Evolutionary conservation across 1,284 basidiomycete genomes (phyloP).

Genomic region (Athelia sp.): DNA sequence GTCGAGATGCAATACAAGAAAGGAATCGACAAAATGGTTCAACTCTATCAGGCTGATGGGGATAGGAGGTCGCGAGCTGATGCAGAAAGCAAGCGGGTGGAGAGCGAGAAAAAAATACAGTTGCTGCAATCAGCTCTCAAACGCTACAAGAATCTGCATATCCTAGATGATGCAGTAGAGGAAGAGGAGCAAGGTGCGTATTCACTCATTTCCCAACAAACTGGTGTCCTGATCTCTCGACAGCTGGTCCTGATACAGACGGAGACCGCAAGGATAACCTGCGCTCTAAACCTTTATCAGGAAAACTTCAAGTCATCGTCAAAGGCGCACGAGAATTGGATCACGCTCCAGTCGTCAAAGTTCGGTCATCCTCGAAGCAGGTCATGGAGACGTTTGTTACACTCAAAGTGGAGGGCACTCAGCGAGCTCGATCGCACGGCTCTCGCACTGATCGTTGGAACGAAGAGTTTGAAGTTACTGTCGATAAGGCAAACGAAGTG

Average conservation of each 20-base stretch:
- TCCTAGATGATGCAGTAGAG: slow-evolving; percentile 86
- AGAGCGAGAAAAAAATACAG: slow-evolving; percentile 96
- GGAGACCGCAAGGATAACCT: slow-evolving; percentile 89
- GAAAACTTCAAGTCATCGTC: slow-evolving; percentile 87
- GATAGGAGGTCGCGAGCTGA: slow-evolving; percentile 92
- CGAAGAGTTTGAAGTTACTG: slow-evolving; percentile 93
- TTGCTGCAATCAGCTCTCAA: slow-evolving; percentile 89
- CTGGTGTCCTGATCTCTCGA: slow-evolving; percentile 8
- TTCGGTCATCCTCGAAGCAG: slow-evolving; percentile 75
- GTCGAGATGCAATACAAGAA: slow-evolving; percentile 98
- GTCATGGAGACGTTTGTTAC: slow-evolving; percentile 86
- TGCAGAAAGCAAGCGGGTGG: slow-evolving; percentile 90
- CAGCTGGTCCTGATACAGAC: slow-evolving; percentile 55
- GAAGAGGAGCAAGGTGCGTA: slow-evolving; percentile 66
- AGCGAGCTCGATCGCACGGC: slow-evolving; percentile 88
- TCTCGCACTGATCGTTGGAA: slow-evolving; percentile 96
- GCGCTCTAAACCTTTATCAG: slow-evolving; percentile 89
- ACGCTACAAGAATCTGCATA: slow-evolving; percentile 93
- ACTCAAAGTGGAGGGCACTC: slow-evolving; percentile 95
- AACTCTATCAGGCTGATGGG: slow-evolving; percentile 90
- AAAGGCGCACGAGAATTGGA: slow-evolving; percentile 92
- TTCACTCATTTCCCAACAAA: slow-evolving; percentile 1
- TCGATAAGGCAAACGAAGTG: slow-evolving; percentile 98
- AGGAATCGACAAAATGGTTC: slow-evolving; percentile 99
- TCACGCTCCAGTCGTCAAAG: slow-evolving; percentile 75